Percentiles rank a stretch among this genome's conserved stretches.
Conservation (phyloP, 139 green algal genomes). For the Eudorina sp. region DNA sequence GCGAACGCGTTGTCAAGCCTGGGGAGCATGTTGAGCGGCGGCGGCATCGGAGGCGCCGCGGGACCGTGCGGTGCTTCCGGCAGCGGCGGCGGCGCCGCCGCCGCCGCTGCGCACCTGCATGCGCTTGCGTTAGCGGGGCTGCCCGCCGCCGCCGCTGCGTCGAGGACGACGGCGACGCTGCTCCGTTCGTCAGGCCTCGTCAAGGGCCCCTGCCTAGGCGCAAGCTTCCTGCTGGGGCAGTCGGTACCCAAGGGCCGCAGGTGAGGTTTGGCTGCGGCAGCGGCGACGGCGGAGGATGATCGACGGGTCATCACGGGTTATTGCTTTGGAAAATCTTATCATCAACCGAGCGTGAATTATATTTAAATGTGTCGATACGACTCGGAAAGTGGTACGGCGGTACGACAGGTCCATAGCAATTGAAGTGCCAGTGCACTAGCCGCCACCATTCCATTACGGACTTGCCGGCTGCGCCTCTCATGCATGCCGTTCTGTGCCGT, state of each 20-base stretch:
- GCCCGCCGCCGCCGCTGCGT: neutral
- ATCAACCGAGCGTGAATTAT: too few species aligned
- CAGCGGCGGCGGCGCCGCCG: neutral
- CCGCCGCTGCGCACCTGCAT: neutral
- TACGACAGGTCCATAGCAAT: too few species aligned
- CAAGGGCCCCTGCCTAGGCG: neutral
- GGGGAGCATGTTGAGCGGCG: too few species aligned
- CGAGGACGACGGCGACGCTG: neutral
- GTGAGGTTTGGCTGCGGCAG: slow-evolving; percentile 1
- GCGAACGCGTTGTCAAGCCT: neutral
- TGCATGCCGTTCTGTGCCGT: too few species aligned
- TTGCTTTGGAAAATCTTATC: too few species aligned
- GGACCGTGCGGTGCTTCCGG: neutral
- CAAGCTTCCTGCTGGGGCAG: neutral
- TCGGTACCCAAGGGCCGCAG: slow-evolving; percentile 16
- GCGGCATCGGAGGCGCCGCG: neutral
- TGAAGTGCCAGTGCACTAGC: too few species aligned
- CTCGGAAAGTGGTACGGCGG: too few species aligned
- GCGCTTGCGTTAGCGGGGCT: neutral
- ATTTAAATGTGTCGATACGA: too few species aligned
- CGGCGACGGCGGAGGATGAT: too few species aligned
- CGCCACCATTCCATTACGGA: too few species aligned
- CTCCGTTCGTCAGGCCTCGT: neutral
- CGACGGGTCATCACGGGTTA: too few species aligned
- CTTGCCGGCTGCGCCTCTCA: too few species aligned